Conservation (phyloP, 2,329 filamentous ascomycete genomes). For the Colletotrichum sp. region DNA sequence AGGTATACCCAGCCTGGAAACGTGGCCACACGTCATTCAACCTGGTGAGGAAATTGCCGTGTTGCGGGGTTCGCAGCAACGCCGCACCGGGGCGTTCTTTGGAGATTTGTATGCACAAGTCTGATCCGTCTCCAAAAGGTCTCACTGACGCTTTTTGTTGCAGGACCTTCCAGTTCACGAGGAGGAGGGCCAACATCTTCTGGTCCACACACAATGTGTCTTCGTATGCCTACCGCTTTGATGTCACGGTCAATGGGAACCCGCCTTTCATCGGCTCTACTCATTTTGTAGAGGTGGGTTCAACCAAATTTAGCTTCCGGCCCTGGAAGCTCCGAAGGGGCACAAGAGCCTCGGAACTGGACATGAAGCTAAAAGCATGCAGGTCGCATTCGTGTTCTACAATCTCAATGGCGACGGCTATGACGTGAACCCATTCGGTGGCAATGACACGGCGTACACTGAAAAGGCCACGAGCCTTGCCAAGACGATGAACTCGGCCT, state of each 20-base stretch:
- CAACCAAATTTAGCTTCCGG: not conserved
- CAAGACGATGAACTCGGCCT: slow-evolving; percentile 30
- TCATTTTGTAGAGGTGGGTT: slow-evolving; percentile 42
- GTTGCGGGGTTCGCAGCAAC: slow-evolving; percentile 29
- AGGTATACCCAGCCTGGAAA: slow-evolving; percentile 36
- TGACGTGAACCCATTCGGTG: slow-evolving; percentile 31
- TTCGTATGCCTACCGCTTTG: slow-evolving; percentile 35
- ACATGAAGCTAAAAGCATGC: not conserved
- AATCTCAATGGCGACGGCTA: slow-evolving; percentile 36
- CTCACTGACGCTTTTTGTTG: slow-evolving; percentile 5
- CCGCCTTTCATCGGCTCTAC: slow-evolving; percentile 25
- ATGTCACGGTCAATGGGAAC: slow-evolving; percentile 31
- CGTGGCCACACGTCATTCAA: slow-evolving; percentile 33
- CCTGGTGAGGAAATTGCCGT: slow-evolving; percentile 27
- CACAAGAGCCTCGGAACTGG: not conserved
- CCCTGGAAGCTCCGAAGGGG: not conserved
- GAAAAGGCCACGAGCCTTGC: slow-evolving; percentile 27
- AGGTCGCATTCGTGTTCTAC: slow-evolving; percentile 46
- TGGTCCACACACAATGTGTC: slow-evolving; percentile 30
- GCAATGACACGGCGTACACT: slow-evolving; percentile 27
- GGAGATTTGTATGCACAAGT: slow-evolving; percentile 24
- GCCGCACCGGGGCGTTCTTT: slow-evolving; percentile 31
- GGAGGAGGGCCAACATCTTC: slow-evolving; percentile 28
- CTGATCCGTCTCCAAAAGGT: not conserved
- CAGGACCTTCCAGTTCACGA: slow-evolving; percentile 26